These are phyloP conservation scores for Fraxinus americana DNA, from an alignment of 257 asterid species.

Conservation along the genomic window DNA sequence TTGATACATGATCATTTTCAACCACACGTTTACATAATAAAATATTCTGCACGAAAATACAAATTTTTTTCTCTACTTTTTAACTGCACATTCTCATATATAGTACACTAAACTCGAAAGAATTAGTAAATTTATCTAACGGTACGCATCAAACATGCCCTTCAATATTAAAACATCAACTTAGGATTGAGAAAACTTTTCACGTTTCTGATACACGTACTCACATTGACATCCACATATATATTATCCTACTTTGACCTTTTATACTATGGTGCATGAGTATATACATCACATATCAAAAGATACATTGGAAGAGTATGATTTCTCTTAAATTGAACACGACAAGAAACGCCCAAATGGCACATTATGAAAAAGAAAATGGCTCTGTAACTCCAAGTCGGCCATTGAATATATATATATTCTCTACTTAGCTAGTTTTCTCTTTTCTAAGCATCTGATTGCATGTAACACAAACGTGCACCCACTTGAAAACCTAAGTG, in stretches of 20 bases:
- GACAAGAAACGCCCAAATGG: constrained; percentile 1
- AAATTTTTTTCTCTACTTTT: too few relatives aligned
- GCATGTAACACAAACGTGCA: neutral
- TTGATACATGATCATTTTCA: too few relatives aligned
- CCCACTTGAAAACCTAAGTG: constrained; percentile 24
- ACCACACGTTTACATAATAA: too few relatives aligned
- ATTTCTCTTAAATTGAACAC: neutral
- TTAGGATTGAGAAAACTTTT: too few relatives aligned
- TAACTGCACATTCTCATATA: too few relatives aligned
- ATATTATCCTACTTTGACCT: neutral
- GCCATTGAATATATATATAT: constrained; percentile 8
- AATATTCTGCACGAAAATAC: too few relatives aligned
- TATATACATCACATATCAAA: neutral
- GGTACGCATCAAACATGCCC: too few relatives aligned
- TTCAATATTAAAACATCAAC: too few relatives aligned
- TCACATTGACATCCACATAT: too few relatives aligned
- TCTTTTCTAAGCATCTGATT: neutral
- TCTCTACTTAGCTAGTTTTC: neutral
- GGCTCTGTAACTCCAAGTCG: constrained; percentile 19
- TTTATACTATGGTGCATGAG: neutral
- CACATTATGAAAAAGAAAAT: neutral
- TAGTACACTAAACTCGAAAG: too few relatives aligned
- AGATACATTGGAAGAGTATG: constrained; percentile 4
- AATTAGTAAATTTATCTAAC: too few relatives aligned
- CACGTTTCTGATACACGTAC: too few relatives aligned